phyloP scores from a whole-genome alignment of 306 rosid species.

The Oxytropis ochrocephala region DNA sequence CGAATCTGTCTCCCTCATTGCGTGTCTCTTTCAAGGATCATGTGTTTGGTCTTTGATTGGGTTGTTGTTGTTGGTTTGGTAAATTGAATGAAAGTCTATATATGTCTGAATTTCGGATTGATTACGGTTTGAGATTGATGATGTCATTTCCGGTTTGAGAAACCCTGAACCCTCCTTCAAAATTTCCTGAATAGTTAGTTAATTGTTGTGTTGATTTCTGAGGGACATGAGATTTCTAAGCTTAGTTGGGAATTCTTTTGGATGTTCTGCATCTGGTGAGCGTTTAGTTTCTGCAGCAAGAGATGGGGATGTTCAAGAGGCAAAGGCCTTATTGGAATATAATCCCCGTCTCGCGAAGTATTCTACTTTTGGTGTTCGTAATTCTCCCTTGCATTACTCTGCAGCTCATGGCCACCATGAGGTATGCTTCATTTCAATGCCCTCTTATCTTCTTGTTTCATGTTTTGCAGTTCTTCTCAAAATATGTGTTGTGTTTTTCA shows the following conservation, averaged over 20 bases:
- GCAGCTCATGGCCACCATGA: conserved; percentile 99
- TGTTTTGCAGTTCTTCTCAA: not conserved
- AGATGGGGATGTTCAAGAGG: conserved; percentile 97
- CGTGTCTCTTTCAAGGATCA: conserved; percentile 8
- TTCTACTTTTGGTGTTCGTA: conserved; percentile 91
- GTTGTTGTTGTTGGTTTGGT: conserved; percentile 53
- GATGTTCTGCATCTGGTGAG: conserved; percentile 99
- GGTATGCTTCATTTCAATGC: conserved; percentile 43
- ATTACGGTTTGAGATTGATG: conserved; percentile 27
- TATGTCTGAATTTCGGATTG: conserved; percentile 21
- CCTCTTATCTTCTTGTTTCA: not conserved
- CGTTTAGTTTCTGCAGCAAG: conserved; percentile 95
- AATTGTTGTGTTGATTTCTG: conserved; percentile 18
- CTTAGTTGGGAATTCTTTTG: conserved; percentile 81
- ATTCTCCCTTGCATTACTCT: conserved; percentile 94
- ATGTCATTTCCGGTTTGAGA: conserved; percentile 9
- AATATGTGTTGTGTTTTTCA: conserved; percentile 17
- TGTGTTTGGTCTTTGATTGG: not conserved
- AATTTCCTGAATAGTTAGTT: not conserved
- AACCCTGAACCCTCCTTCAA: conserved; percentile 1
- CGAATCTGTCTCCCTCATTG: not conserved
- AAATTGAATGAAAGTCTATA: conserved; percentile 7
- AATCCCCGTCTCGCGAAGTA: conserved; percentile 93
- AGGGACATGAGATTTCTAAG: conserved; percentile 67
- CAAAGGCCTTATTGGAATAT: conserved; percentile 83